Evolutionary conservation across 768 basidiomycete genomes (phyloP).

Genomic region (Tylopilus felleus): DNA sequence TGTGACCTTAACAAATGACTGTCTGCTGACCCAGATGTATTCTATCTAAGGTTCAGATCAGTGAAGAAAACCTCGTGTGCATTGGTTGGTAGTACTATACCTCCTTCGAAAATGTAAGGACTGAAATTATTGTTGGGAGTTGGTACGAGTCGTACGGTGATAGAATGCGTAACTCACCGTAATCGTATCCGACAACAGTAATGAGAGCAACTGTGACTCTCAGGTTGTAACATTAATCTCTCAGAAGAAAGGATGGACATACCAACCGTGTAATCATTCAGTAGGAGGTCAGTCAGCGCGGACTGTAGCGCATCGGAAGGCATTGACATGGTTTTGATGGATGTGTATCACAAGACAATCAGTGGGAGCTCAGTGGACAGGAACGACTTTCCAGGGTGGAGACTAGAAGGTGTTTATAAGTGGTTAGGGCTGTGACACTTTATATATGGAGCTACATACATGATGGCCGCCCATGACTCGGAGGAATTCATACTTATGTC

Average conservation of each 20-base stretch:
- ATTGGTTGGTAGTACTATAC: neutral
- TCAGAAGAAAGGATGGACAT: neutral
- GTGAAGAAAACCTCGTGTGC: neutral
- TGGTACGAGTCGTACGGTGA: neutral
- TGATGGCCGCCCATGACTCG: no score
- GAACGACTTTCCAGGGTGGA: no score
- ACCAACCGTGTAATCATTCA: neutral
- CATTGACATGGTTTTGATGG: neutral
- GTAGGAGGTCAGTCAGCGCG: neutral
- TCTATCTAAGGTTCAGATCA: neutral
- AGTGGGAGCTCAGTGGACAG: no score
- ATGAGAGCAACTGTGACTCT: neutral
- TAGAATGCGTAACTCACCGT: neutral
- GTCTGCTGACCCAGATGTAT: slow-evolving; percentile 10
- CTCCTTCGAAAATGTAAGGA: neutral
- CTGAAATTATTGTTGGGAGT: neutral
- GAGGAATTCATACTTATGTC: no score
- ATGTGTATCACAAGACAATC: neutral
- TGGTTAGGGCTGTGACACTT: no score
- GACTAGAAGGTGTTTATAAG: no score
- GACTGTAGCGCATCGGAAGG: neutral
- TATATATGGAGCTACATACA: no score
- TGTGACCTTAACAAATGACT: neutral
- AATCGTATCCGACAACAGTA: neutral
- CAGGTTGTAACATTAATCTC: neutral